Base-by-base conservation (phyloP, 768 basidiomycete species). In the Sporobolomyces phaffii region DNA sequence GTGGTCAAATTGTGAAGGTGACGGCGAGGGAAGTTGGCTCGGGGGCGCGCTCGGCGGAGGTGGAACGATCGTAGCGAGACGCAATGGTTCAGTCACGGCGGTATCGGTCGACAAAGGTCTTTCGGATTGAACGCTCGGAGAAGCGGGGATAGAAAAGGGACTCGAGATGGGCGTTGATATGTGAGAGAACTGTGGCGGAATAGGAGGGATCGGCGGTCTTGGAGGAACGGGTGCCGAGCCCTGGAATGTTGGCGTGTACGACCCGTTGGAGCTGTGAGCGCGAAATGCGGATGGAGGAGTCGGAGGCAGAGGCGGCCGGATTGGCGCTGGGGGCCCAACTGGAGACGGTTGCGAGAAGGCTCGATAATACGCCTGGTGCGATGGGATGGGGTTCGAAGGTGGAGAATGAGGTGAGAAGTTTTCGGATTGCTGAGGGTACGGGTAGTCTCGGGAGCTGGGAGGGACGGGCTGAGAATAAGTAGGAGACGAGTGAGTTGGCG, bases 121-220 rank as follows among this genome's bases (percentile, higher is more conserved):
- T 9, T 36, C 34, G 6, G 54, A 56, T 17, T 17, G n/a, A 2
- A 43, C 62, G 47, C 20, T 26, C 4, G 54, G 28, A 31, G 26
- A 38, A 2, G 22, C 0, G 3, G 50, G 50, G 11, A 20, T 29
- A 20, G 22, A 47, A 26, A 45, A 43, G 11, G 54, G 62, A 33
- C 47, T 45, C n/a, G 53, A 57, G 36, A 56, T 47, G n/a, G 45
- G 53, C 2, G 53, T 31, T 11, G 58, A 49, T 10, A 33, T 36
- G 2, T 38, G 36, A 15, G 58, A 18, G 18, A 41, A n/a, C 17
- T 29, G 50, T 11, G 57, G 50, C 10, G 50, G 57, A 5, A 31
- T n/a, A 31, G 63, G n/a, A 22, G 57, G 64, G 54, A 56, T n/a
- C 18, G 48, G 44, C n/a, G 53, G 54, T 24, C 22, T 31, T 2